Evolutionary conservation across 306 rosid species (phyloP), one percentile per base, ranked within the genome.

Genomic region (Cercis canadensis): DNA sequence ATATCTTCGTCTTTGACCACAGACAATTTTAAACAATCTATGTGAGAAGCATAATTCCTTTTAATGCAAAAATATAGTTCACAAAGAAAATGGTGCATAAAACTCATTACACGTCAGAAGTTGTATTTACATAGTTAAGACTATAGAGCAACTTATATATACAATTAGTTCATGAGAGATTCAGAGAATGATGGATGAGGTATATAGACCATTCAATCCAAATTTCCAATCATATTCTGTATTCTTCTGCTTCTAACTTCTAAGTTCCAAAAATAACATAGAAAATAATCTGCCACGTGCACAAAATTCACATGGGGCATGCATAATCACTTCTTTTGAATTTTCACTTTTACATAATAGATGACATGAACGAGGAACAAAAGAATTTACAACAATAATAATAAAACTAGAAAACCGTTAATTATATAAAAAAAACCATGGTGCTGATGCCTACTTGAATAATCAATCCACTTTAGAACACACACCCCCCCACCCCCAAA

Each of bases 181-280:
- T 1, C 3, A 56, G 50, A 51, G 47, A 67, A 47, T 57, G 21
- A 34, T 39, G 33, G 17, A 24, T 24, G 29, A 1, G 2, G 29
- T 24, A 24, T 3, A 24, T 24, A 24, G 29, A 24, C 29, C 29
- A 1, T 24, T 24, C 29, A 24, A 24, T 24, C 82, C 79, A 93
- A 88, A 75, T 85, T 86, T 69, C 86, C 89, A 15, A 88, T 80
- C 29, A 24, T 24, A 24, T 65, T 90, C 97, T 72, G 85, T 54
- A 16, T 49, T 79, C 57, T 83, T 88, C 72, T 82, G 98, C 75
- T 78, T 92, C 76, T 92, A 24, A 24, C 98, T 69, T 93, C 97
- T 24, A 24, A 72, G 84, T 74, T 47, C 98, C 97, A 16, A 93
- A 24, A 24, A 24, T 24, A 24, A 24, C 1, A 24, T 1, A 24